These are phyloP conservation scores for Aspergillus brasiliensis DNA, from an alignment of 2,329 filamentous ascomycete genomes.

Conservation along the genomic window DNA sequence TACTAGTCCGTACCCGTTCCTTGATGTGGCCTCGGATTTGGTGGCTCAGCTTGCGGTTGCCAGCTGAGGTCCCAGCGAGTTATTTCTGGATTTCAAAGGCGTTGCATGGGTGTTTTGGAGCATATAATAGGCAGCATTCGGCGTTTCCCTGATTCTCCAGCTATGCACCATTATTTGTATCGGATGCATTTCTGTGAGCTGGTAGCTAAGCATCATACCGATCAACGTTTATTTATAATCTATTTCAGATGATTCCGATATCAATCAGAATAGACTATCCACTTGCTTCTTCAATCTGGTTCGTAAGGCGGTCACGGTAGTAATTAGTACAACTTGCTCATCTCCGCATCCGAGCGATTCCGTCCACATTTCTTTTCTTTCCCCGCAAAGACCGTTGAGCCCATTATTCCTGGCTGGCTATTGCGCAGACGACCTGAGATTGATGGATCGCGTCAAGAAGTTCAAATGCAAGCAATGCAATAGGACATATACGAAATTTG, in stretches of 20 bases:
- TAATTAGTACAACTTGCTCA: background rate
- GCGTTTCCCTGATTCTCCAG: background rate
- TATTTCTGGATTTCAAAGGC: background rate
- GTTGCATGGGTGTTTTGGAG: constrained; percentile 3
- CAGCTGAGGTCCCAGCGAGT: constrained; percentile 49
- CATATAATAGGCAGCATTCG: constrained; percentile 4
- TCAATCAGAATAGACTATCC: no score
- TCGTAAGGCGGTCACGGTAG: background rate
- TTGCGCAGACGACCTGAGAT: background rate
- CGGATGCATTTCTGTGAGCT: background rate
- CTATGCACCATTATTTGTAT: background rate
- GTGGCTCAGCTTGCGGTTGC: constrained; percentile 91
- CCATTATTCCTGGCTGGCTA: background rate
- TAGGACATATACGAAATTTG: constrained; percentile 22
- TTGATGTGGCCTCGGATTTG: constrained; percentile 87
- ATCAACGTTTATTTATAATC: background rate
- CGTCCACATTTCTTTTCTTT: background rate
- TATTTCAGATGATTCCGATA: background rate
- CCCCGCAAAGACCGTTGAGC: background rate
- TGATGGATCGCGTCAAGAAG: constrained; percentile 10
- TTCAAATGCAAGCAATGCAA: constrained; percentile 19
- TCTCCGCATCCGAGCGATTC: background rate
- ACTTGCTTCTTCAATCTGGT: background rate
- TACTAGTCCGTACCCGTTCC: constrained; percentile 90
- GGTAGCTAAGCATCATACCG: background rate